These are phyloP conservation scores for Fusarium miscanthi DNA, from an alignment of 2,329 filamentous ascomycete genomes.

Conservation along the genomic window DNA sequence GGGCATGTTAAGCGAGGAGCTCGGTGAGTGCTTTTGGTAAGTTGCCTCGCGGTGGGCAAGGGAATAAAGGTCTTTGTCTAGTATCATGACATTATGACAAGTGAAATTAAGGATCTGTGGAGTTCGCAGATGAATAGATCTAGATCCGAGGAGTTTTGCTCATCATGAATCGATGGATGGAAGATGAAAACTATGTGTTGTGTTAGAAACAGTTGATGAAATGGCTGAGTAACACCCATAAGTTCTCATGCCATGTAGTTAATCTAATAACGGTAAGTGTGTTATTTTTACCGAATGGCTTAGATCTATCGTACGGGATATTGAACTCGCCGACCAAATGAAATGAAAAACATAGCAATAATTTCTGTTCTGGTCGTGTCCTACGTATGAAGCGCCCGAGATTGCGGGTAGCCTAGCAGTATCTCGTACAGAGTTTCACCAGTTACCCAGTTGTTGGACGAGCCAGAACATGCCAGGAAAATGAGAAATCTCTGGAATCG, in stretches of 20 bases:
- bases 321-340: no score
- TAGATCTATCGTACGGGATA: no score
- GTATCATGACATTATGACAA: constrained; percentile 23
- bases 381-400: neutral
- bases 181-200: neutral
- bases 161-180: neutral
- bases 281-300: no score
- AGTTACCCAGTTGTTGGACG: neutral
- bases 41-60: constrained; percentile 7
- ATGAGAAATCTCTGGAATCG: neutral
- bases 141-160: neutral
- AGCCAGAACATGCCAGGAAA: neutral
- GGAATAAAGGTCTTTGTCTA: neutral
- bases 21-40: constrained; percentile 38
- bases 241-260: neutral
- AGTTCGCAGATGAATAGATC: neutral
- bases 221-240: neutral
- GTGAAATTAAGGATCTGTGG: neutral
- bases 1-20: constrained; percentile 4
- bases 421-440: neutral
- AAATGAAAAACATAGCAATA: neutral
- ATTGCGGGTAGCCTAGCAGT: neutral
- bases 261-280: neutral
- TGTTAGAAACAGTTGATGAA: neutral
- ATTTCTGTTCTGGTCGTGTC: neutral